phyloP scores from a whole-genome alignment of 345 rosid species.

The Lagerstroemia speciosa region DNA sequence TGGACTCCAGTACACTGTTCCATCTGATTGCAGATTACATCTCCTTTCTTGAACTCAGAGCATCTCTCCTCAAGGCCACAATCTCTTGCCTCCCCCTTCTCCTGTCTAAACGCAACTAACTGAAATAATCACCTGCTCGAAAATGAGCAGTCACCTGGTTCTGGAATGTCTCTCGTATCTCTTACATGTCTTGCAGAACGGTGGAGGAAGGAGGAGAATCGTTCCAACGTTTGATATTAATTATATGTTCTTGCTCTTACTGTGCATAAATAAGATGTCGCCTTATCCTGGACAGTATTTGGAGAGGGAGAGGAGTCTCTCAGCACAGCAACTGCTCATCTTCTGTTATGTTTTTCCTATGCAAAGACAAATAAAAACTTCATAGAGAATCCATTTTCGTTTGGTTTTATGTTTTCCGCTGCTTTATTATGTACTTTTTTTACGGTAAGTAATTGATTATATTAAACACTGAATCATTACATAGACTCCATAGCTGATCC shows the following conservation, averaged over 20 bases:
- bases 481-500: no score
- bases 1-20: constrained; percentile 1
- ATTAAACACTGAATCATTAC: no score
- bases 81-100: constrained; percentile 3
- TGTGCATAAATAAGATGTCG: neutral
- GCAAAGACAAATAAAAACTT: neutral
- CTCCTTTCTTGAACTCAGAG: constrained; percentile 12
- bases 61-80: constrained; percentile 1
- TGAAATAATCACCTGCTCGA: neutral
- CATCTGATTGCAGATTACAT: constrained; percentile 8
- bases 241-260: no score
- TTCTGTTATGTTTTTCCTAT: neutral
- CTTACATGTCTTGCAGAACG: neutral
- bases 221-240: no score
- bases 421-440: no score
- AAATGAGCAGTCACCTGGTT: no score
- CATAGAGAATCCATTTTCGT: no score
- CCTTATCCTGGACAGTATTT: neutral
- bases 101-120: constrained; percentile 1
- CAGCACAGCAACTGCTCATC: neutral
- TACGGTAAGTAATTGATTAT: no score
- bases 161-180: neutral
- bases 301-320: neutral
- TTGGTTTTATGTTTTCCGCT: no score
- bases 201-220: no score